Conservation (phyloP, 1,284 basidiomycete genomes). For the Polyporus tsugae region DNA sequence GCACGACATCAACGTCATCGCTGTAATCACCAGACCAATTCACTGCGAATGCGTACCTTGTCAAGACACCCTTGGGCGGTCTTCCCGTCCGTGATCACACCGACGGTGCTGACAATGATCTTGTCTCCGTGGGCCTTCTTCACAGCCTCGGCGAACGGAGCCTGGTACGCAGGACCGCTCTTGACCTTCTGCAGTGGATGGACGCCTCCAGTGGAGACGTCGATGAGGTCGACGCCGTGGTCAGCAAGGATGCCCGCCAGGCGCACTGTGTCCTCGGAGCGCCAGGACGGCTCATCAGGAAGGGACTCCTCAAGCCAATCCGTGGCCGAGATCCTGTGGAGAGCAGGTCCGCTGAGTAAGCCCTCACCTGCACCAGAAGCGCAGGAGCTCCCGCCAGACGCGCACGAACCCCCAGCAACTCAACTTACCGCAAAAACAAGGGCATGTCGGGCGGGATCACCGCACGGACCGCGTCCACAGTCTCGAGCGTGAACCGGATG, state of each 20-base stretch:
- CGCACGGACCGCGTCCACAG: slow-evolving; percentile 45
- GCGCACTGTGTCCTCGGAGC: slow-evolving; percentile 60
- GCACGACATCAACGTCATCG: not conserved
- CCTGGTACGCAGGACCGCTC: slow-evolving; percentile 52
- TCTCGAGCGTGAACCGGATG: slow-evolving; percentile 58
- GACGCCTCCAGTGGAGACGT: slow-evolving; percentile 62
- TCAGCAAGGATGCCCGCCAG: slow-evolving; percentile 58
- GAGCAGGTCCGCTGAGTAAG: not conserved
- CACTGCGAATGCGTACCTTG: slow-evolving; percentile 25
- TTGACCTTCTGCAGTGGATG: slow-evolving; percentile 45
- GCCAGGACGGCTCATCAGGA: slow-evolving; percentile 56
- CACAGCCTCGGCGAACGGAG: slow-evolving; percentile 59
- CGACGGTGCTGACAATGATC: slow-evolving; percentile 65
- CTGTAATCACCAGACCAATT: not conserved
- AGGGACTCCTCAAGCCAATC: slow-evolving; percentile 63
- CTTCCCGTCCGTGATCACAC: slow-evolving; percentile 63
- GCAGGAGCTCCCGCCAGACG: not conserved
- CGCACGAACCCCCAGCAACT: not conserved
- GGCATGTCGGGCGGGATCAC: slow-evolving; percentile 37
- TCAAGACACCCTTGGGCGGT: slow-evolving; percentile 71
- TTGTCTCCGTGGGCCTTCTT: slow-evolving; percentile 52
- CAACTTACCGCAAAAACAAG: slow-evolving; percentile 45
- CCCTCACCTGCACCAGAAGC: not conserved
- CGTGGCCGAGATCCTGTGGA: slow-evolving; percentile 58
- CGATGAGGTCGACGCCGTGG: slow-evolving; percentile 64